These are phyloP conservation scores for Neofusicoccum umdonicola DNA, from an alignment of 2,329 filamentous ascomycete genomes.

Conservation along the genomic window DNA sequence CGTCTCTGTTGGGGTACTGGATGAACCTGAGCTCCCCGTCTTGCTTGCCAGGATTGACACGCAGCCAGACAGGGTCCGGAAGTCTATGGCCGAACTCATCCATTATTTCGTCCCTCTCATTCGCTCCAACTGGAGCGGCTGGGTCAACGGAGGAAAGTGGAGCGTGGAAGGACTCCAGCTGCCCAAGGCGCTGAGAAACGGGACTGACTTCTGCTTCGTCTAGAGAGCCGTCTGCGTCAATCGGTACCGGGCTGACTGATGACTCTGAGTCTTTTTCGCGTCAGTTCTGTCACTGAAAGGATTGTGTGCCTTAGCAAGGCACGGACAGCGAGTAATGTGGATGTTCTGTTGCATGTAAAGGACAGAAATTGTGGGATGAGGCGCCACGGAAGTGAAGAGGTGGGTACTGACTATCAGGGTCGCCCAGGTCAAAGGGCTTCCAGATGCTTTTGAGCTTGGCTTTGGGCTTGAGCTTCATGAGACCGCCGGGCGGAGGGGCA, in stretches of 20 bases:
- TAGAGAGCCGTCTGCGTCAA: neutral
- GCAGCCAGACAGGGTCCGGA: constrained; percentile 41
- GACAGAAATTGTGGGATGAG: neutral
- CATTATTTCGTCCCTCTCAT: constrained; percentile 27
- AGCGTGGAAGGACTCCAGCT: constrained; percentile 5
- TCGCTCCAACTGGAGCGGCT: constrained; percentile 14
- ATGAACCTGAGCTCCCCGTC: constrained; percentile 47
- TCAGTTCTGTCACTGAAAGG: neutral
- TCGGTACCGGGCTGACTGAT: neutral
- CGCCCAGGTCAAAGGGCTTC: constrained; percentile 26
- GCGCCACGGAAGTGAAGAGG: neutral
- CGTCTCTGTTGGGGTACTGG: constrained; percentile 47
- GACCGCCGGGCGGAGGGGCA: constrained; percentile 20
- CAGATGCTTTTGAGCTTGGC: constrained; percentile 21
- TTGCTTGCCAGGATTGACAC: constrained; percentile 29
- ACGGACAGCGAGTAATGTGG: too few relatives aligned
- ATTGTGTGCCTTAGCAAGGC: too few relatives aligned
- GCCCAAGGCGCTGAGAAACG: neutral
- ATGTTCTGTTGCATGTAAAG: neutral
- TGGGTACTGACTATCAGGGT: constrained; percentile 19
- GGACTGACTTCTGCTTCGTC: neutral
- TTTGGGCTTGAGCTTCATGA: constrained; percentile 26
- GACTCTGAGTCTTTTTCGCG: neutral
- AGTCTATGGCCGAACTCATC: constrained; percentile 42
- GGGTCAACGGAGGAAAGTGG: constrained; percentile 10